Evolutionary conservation across 345 rosid genomes (phyloP).

Genomic region (Passiflora organensis): DNA sequence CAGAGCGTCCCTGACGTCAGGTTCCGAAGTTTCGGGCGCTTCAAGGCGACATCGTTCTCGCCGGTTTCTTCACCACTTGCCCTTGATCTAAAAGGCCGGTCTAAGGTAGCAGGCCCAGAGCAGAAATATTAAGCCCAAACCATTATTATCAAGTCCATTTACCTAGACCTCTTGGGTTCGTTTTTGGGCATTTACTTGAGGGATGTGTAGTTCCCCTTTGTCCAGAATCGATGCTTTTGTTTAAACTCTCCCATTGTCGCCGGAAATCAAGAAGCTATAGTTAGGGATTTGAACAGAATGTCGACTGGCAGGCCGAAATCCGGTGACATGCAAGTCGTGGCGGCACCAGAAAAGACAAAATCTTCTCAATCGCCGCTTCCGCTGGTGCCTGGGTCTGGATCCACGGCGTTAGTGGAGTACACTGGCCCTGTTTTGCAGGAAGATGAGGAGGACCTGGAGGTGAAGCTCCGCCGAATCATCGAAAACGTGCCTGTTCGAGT

Average conservation of each 20-base stretch:
- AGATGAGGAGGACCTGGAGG: constrained; percentile 84
- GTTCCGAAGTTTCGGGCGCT: constrained; percentile 7
- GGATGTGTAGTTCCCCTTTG: no score
- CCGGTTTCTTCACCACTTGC: constrained; percentile 1
- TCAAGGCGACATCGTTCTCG: neutral
- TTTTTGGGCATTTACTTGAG: constrained; percentile 12
- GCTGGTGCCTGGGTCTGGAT: constrained; percentile 18
- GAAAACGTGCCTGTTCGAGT: constrained; percentile 97
- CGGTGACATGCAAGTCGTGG: constrained; percentile 44
- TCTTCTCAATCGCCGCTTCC: constrained; percentile 36
- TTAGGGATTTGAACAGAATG: constrained; percentile 32
- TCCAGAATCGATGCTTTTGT: neutral
- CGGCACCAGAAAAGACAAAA: constrained; percentile 40
- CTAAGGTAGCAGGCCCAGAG: no score
- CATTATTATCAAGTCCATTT: no score
- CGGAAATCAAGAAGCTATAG: constrained; percentile 17
- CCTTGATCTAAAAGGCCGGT: no score
- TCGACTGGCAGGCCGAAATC: constrained; percentile 49
- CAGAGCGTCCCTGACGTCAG: constrained; percentile 20
- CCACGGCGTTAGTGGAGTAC: constrained; percentile 73
- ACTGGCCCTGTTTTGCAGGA: constrained; percentile 63
- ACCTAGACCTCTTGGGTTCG: no score
- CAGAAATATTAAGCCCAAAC: no score
- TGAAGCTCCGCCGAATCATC: constrained; percentile 84
- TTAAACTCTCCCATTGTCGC: neutral